These are phyloP conservation scores for Casuarina equisetifolia DNA, from an alignment of 306 rosid species.

Conservation along the genomic window DNA sequence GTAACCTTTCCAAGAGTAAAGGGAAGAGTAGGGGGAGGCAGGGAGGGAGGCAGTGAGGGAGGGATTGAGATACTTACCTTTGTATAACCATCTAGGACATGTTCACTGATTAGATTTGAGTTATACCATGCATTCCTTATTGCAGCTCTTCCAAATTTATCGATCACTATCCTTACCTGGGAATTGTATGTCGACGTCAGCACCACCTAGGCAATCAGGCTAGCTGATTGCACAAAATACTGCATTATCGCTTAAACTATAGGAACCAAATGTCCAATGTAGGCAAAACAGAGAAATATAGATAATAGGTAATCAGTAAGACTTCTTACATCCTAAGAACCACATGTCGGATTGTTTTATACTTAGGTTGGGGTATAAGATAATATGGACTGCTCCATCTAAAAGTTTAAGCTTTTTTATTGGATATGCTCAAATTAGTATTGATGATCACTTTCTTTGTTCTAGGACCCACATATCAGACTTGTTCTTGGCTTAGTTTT, in stretches of 20 bases:
- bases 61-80: constrained; percentile 47
- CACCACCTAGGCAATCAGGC: constrained; percentile 25
- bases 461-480: neutral
- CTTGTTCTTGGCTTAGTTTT: neutral
- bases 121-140: constrained; percentile 85
- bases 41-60: neutral
- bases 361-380: neutral
- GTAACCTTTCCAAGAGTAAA: constrained; percentile 13
- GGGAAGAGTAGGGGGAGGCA: neutral
- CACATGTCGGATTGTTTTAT: neutral
- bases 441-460: neutral
- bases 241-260: neutral
- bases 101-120: constrained; percentile 57
- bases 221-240: constrained; percentile 19
- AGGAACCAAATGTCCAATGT: constrained; percentile 2
- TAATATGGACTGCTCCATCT: neutral
- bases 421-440: neutral
- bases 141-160: constrained; percentile 71
- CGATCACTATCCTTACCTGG: constrained; percentile 72
- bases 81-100: constrained; percentile 71
- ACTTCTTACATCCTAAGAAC: neutral
- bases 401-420: too few species aligned
- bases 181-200: constrained; percentile 21
- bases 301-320: neutral
- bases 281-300: neutral